These are phyloP conservation scores for Rhizopogon salebrosus DNA, from an alignment of 768 basidiomycete genomes.

Conservation along the genomic window DNA sequence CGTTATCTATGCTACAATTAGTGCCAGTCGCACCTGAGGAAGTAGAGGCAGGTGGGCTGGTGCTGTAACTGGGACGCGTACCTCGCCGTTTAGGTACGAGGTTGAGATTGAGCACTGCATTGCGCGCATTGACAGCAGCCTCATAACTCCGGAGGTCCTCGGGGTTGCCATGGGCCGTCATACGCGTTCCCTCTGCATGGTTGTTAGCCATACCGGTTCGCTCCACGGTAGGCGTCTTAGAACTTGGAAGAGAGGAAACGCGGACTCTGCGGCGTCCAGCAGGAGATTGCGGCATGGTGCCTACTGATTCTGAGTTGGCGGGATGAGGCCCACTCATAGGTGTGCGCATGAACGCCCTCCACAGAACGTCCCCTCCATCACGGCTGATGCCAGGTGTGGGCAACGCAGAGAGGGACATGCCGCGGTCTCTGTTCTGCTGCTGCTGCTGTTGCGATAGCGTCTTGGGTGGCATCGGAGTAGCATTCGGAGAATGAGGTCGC, in stretches of 20 bases:
- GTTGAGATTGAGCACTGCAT: constrained; percentile 53
- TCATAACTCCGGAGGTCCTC: constrained; percentile 73
- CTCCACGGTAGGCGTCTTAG: constrained; percentile 53
- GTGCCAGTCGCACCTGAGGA: constrained; percentile 1
- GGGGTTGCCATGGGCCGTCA: constrained; percentile 37
- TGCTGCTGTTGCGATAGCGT: constrained; percentile 15
- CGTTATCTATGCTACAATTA: not conserved
- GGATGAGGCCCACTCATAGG: constrained; percentile 40
- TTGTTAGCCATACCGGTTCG: constrained; percentile 12
- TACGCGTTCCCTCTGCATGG: constrained; percentile 22
- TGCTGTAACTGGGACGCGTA: constrained; percentile 13
- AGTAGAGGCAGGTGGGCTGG: constrained; percentile 14
- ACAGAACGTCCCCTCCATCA: constrained; percentile 50
- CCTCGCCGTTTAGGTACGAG: constrained; percentile 40
- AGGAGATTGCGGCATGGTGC: constrained; percentile 24
- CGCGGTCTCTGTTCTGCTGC: constrained; percentile 16
- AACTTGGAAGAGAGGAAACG: constrained; percentile 65
- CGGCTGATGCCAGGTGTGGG: constrained; percentile 28
- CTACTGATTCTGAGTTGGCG: constrained; percentile 7
- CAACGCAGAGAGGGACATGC: constrained; percentile 20
- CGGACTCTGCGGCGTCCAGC: constrained; percentile 39
- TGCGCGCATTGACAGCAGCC: constrained; percentile 68
- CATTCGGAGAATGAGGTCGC: constrained; percentile 36
- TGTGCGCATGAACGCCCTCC: constrained; percentile 72
- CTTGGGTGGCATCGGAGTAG: constrained; percentile 41